These are phyloP conservation scores for Lyophyllum semitale DNA, from an alignment of 768 basidiomycete genomes.

Conservation along the genomic window DNA sequence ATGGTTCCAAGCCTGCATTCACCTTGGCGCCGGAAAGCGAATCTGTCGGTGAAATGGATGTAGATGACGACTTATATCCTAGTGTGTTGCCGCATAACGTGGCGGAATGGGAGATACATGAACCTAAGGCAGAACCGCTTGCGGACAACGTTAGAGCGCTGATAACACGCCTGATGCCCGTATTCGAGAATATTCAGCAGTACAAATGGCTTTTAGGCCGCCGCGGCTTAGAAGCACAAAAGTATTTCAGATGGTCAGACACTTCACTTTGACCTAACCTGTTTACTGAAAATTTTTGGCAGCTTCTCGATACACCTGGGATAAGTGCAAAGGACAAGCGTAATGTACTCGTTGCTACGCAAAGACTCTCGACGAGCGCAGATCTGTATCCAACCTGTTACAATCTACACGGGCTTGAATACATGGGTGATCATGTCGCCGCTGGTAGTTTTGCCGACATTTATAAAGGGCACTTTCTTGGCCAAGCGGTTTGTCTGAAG, in stretches of 20 bases:
- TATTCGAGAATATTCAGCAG: conserved; percentile 1
- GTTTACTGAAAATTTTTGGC: background rate
- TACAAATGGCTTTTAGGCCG: conserved; percentile 3
- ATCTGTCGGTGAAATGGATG: too few relatives aligned
- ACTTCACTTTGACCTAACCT: background rate
- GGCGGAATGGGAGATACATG: too few relatives aligned
- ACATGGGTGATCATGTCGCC: background rate
- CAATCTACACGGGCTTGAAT: conserved; percentile 3
- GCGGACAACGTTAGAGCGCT: background rate
- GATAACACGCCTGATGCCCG: background rate
- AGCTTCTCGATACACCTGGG: conserved; percentile 10
- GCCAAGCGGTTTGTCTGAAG: conserved; percentile 13
- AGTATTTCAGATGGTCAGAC: conserved; percentile 10
- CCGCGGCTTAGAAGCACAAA: conserved; percentile 1
- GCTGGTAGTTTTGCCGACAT: conserved; percentile 13
- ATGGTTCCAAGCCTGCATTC: too few relatives aligned
- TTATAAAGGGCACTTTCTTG: conserved; percentile 8
- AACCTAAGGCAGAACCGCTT: background rate
- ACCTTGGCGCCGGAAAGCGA: too few relatives aligned
- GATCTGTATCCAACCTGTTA: conserved; percentile 16
- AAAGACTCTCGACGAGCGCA: conserved; percentile 4
- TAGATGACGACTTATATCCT: too few relatives aligned
- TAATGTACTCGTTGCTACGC: conserved; percentile 14
- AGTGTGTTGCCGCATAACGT: background rate
- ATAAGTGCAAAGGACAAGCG: conserved; percentile 3